Evolutionary conservation across 371 early-diverging fungal species (phyloP).

Genomic region (Haplosporangium sp.): DNA sequence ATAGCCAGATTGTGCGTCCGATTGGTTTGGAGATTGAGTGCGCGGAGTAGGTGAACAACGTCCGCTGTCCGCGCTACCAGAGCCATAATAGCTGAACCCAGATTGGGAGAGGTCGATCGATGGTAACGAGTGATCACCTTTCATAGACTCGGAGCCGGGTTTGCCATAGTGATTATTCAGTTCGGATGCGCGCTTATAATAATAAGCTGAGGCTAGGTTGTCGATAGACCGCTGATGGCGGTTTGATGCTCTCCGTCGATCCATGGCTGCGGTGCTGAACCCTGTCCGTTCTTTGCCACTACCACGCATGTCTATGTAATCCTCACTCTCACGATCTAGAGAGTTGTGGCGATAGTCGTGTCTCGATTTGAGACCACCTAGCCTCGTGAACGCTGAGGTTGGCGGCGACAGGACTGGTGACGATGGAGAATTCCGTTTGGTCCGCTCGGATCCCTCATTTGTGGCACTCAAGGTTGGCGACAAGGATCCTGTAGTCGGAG

Average conservation of each 20-base stretch:
- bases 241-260: conserved; percentile 22
- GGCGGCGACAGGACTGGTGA: conserved; percentile 8
- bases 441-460: not conserved
- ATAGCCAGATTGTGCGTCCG: not conserved
- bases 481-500: conserved; percentile 14
- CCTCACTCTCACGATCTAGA: conserved; percentile 17
- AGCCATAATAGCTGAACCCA: conserved; percentile 33
- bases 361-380: conserved; percentile 13
- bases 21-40: not conserved
- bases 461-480: conserved; percentile 24
- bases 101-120: not conserved
- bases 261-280: conserved; percentile 39
- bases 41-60: conserved; percentile 19
- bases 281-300: conserved; percentile 15
- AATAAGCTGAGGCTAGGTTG: conserved; percentile 39
- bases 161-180: conserved; percentile 8
- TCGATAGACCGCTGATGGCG: conserved; percentile 39
- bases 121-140: too few relatives aligned
- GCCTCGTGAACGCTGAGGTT: not conserved
- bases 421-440: not conserved
- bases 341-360: conserved; percentile 16
- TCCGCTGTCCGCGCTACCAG: conserved; percentile 11
- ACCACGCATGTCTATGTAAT: not conserved
- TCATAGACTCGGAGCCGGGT: not conserved
- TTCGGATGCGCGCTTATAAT: conserved; percentile 32